Conservation (phyloP, 106 monocot species). For the Cymbidium sinense region DNA sequence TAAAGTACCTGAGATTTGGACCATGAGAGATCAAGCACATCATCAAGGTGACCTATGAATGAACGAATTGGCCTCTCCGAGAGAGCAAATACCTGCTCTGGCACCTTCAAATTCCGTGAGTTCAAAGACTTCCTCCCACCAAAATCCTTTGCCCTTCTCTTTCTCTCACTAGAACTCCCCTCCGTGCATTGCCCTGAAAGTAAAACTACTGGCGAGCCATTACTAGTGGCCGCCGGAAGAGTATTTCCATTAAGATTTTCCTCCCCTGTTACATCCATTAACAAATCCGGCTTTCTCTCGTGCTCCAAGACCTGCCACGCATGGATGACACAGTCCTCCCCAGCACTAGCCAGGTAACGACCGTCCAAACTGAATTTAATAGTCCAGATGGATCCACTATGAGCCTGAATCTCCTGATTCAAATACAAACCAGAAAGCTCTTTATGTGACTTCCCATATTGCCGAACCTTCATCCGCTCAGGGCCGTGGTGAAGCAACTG, state of each 20-base stretch:
- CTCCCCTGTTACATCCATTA: constrained; percentile 16
- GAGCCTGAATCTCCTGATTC: constrained; percentile 59
- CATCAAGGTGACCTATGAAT: constrained; percentile 59
- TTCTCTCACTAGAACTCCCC: constrained; percentile 46
- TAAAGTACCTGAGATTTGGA: constrained; percentile 73
- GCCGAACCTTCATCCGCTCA: constrained; percentile 60
- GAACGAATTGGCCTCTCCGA: constrained; percentile 61
- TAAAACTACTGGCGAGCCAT: constrained; percentile 33
- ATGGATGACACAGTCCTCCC: constrained; percentile 64
- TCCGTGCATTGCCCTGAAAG: constrained; percentile 37
- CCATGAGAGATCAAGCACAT: constrained; percentile 92
- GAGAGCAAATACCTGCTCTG: constrained; percentile 59
- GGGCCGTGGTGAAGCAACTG: constrained; percentile 23
- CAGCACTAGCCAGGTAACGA: constrained; percentile 45
- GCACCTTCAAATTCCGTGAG: constrained; percentile 51
- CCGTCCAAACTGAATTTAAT: constrained; percentile 63
- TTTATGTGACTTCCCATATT: constrained; percentile 53
- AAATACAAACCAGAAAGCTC: constrained; percentile 55
- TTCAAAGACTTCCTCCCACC: constrained; percentile 57
- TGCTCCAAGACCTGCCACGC: constrained; percentile 40
- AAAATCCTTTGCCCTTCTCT: constrained; percentile 41
- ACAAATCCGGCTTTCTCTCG: constrained; percentile 38
- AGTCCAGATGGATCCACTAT: constrained; percentile 62
- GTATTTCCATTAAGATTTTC: constrained; percentile 35
- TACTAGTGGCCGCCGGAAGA: constrained; percentile 22